These are phyloP conservation scores for Tetrapisispora namnaoensis DNA, from an alignment of 805 yeast genomes.

Conservation along the genomic window DNA sequence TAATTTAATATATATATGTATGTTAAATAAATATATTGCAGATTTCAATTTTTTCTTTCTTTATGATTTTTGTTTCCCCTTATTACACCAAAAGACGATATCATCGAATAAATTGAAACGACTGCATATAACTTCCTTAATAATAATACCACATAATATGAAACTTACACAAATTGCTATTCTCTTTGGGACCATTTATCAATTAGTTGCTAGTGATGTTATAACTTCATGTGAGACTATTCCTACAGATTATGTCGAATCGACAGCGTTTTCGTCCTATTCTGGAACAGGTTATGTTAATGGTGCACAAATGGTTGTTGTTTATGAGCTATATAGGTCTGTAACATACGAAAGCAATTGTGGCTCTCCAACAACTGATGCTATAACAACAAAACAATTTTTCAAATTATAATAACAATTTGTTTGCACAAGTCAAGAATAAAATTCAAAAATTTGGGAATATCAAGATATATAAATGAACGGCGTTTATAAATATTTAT, in stretches of 20 bases:
- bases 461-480: no score
- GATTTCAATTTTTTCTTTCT: no score
- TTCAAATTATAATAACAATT: not conserved
- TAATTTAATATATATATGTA: no score
- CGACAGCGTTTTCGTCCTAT: conserved; percentile 18
- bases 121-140: not conserved
- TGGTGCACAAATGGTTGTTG: conserved; percentile 13
- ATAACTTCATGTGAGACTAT: conserved; percentile 3
- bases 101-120: no score
- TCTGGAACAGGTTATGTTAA: conserved; percentile 11
- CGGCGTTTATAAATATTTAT: no score
- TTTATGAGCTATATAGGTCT: conserved; percentile 18
- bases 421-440: no score
- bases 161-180: not conserved
- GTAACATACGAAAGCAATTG: conserved; percentile 20
- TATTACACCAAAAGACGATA: no score
- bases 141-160: not conserved
- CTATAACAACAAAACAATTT: not conserved
- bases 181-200: not conserved
- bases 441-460: no score
- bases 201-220: not conserved
- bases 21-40: no score
- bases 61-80: no score
- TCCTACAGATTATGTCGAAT: conserved; percentile 17
- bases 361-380: conserved; percentile 1